These are phyloP conservation scores for Lactifluus volemus DNA, from an alignment of 768 basidiomycete genomes.

Conservation along the genomic window DNA sequence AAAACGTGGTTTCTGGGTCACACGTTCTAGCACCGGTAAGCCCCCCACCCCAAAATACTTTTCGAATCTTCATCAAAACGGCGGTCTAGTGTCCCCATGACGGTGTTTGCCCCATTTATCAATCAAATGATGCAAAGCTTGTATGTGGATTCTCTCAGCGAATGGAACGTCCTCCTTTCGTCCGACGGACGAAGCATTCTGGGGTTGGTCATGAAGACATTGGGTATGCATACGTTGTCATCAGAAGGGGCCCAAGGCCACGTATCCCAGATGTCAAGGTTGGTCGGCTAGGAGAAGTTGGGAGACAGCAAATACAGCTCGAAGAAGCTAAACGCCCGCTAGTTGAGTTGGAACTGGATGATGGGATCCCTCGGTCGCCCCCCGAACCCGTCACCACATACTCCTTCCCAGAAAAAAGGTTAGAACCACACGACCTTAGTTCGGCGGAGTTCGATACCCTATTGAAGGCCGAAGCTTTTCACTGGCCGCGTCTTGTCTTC, in stretches of 20 bases:
- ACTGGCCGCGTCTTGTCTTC: conserved; percentile 87
- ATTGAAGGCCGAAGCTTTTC: conserved; percentile 66
- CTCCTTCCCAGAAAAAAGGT: neutral
- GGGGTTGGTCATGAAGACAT: conserved; percentile 78
- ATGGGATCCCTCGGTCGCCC: conserved; percentile 2
- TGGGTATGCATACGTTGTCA: conserved; percentile 83
- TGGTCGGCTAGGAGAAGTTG: conserved; percentile 49
- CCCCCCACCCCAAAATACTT: conserved; percentile 15
- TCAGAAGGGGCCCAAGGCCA: conserved; percentile 74
- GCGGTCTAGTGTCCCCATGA: conserved; percentile 81
- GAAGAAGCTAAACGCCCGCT: conserved; percentile 19
- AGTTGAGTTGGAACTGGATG: conserved; percentile 22
- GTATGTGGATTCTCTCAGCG: conserved; percentile 84
- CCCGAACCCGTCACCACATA: neutral
- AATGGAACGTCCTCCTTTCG: conserved; percentile 76
- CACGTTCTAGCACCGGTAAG: conserved; percentile 88
- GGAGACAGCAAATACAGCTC: conserved; percentile 35
- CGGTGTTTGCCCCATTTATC: conserved; percentile 65
- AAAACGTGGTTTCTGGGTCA: conserved; percentile 40
- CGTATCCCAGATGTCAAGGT: conserved; percentile 26
- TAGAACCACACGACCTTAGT: neutral
- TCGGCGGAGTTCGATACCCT: conserved; percentile 39
- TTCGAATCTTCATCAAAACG: neutral
- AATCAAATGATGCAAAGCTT: conserved; percentile 41
- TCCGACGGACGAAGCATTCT: conserved; percentile 83